Evolutionary conservation across 2,329 filamentous ascomycete species (phyloP).

Genomic region (Talaromyces sp.): DNA sequence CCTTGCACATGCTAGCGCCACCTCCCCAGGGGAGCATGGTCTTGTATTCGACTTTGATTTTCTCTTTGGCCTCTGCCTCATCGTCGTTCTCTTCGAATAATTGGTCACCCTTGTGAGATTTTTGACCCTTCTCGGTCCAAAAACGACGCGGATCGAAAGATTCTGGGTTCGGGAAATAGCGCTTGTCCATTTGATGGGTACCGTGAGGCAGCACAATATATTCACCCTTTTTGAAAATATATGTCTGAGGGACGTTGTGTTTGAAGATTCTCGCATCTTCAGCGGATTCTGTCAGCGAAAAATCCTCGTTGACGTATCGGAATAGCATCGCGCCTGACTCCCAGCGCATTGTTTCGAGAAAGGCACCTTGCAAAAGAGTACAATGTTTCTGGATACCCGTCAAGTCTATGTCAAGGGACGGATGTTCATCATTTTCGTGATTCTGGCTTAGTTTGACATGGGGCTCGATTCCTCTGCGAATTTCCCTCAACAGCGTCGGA

Average conservation of each 20-base stretch:
- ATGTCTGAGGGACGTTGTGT: constrained; percentile 16
- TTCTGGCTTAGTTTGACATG: neutral
- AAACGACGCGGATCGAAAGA: constrained; percentile 41
- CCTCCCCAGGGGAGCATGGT: constrained; percentile 45
- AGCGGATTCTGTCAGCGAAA: neutral
- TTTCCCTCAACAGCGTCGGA: neutral
- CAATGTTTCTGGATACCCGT: neutral
- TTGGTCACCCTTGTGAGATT: neutral
- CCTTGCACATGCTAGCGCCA: constrained; percentile 42
- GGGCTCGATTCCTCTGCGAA: neutral
- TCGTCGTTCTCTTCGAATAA: neutral
- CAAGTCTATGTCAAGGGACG: neutral
- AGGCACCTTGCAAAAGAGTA: neutral
- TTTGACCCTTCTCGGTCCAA: constrained; percentile 27
- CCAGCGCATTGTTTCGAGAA: neutral
- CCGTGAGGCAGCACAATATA: constrained; percentile 41
- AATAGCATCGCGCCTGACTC: neutral
- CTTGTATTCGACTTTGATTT: neutral
- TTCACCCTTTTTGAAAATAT: constrained; percentile 36
- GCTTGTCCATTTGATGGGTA: constrained; percentile 36
- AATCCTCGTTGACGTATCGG: neutral
- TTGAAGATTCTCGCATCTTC: neutral
- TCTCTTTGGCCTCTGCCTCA: neutral
- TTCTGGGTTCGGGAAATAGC: constrained; percentile 34
- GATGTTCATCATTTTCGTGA: neutral